A percentile compares a stretch with the other conserved stretches of the same genome.
phyloP scores from a whole-genome alignment of 192 early-diverging fungal species.

The Coemansia sp. region DNA sequence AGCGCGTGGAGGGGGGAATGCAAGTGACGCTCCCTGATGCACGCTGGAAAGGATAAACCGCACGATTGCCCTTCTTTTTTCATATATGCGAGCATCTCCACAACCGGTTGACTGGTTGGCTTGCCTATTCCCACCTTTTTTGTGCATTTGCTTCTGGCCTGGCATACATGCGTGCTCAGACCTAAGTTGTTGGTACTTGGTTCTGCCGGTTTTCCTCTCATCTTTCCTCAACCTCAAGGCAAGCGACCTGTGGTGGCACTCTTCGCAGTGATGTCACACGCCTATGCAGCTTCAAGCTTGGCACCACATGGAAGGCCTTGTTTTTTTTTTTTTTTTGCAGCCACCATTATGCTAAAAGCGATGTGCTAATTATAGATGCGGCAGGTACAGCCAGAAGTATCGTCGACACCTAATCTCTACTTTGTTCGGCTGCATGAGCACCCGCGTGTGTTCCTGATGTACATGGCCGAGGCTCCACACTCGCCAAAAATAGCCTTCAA shows the following conservation, averaged over 20 bases:
- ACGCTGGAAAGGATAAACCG: slow-evolving; percentile 3
- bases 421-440: background rate
- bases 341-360: background rate
- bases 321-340: background rate
- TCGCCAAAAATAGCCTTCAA: slow-evolving; percentile 5
- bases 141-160: background rate
- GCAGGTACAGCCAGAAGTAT: slow-evolving; percentile 7
- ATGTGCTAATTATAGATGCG: slow-evolving; percentile 8
- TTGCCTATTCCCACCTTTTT: background rate
- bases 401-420: background rate
- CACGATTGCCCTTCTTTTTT: slow-evolving; percentile 1
- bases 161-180: background rate
- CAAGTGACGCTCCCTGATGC: background rate
- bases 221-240: background rate
- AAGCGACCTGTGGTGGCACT: background rate
- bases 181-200: background rate
- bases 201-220: background rate
- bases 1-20: background rate
- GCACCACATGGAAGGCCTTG: background rate
- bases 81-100: background rate
- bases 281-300: slow-evolving; percentile 2
- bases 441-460: slow-evolving; percentile 3
- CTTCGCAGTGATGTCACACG: background rate
- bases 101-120: slow-evolving; percentile 8
- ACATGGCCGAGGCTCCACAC: background rate